A percentile compares a stretch with the other conserved stretches of the same genome.
Evolutionary conservation across 345 rosid genomes (phyloP).

Genomic region (Nasturtium officinale): DNA sequence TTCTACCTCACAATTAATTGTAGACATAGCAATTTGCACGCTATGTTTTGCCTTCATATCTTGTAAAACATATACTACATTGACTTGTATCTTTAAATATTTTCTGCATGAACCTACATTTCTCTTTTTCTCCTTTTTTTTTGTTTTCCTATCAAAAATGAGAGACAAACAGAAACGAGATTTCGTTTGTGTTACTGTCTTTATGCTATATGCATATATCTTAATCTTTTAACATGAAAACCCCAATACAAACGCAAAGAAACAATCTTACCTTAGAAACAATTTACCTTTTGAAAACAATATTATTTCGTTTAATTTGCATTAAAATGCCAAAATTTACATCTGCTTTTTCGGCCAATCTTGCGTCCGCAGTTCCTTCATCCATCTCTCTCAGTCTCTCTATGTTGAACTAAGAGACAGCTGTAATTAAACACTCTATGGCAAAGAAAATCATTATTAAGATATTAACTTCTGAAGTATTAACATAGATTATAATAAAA

Average conservation of each 20-base stretch:
- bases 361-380: slow-evolving; percentile 8
- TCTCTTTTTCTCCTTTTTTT: too few species aligned
- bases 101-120: background rate
- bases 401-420: slow-evolving; percentile 23
- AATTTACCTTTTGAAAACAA: background rate
- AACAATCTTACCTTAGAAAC: background rate
- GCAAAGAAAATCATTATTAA: slow-evolving; percentile 25
- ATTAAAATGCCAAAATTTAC: background rate
- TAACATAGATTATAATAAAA: background rate
- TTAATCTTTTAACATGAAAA: background rate
- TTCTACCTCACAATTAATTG: slow-evolving; percentile 17
- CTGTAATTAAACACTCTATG: slow-evolving; percentile 25
- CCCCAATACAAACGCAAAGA: slow-evolving; percentile 5
- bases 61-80: background rate
- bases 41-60: slow-evolving; percentile 6
- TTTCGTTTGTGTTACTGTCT: background rate
- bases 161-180: background rate
- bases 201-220: too few species aligned
- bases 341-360: background rate
- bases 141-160: background rate
- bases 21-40: slow-evolving; percentile 18
- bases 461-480: slow-evolving; percentile 14
- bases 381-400: slow-evolving; percentile 17
- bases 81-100: background rate
- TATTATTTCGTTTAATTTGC: background rate